These are phyloP conservation scores for Epichloe elymi DNA, from an alignment of 2,329 filamentous ascomycete species.

Conservation along the genomic window DNA sequence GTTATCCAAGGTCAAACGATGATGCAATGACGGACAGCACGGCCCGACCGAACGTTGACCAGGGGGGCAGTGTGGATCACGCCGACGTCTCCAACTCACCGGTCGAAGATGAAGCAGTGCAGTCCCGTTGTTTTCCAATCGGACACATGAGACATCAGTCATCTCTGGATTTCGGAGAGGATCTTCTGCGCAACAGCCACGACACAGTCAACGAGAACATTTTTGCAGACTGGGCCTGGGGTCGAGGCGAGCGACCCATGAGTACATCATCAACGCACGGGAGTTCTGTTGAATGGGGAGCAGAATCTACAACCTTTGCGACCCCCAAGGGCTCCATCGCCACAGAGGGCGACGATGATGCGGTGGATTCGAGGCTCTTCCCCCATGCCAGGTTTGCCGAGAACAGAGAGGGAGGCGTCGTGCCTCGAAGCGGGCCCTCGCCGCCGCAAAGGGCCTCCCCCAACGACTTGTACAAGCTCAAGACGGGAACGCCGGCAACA, in stretches of 20 bases:
- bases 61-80: too few species aligned
- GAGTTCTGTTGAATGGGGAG: not conserved
- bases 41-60: too few species aligned
- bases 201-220: not conserved
- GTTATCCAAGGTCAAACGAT: not conserved
- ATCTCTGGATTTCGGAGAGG: constrained; percentile 1
- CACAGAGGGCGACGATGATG: not conserved
- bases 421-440: too few species aligned
- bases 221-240: constrained; percentile 3
- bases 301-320: not conserved
- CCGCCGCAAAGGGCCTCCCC: too few species aligned
- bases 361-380: not conserved
- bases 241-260: not conserved
- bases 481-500: not conserved
- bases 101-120: not conserved
- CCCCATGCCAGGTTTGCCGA: not conserved
- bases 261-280: not conserved
- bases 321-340: not conserved
- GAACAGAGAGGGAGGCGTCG: too few species aligned
- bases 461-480: not conserved
- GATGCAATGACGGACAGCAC: not conserved
- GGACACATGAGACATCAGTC: not conserved
- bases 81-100: not conserved
- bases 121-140: not conserved
- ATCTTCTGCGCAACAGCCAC: constrained; percentile 1